Evolutionary conservation across 139 green algal species (phyloP), one percentile per base, ranked within the genome.

Genomic region (Chlorella sorokiniana): DNA sequence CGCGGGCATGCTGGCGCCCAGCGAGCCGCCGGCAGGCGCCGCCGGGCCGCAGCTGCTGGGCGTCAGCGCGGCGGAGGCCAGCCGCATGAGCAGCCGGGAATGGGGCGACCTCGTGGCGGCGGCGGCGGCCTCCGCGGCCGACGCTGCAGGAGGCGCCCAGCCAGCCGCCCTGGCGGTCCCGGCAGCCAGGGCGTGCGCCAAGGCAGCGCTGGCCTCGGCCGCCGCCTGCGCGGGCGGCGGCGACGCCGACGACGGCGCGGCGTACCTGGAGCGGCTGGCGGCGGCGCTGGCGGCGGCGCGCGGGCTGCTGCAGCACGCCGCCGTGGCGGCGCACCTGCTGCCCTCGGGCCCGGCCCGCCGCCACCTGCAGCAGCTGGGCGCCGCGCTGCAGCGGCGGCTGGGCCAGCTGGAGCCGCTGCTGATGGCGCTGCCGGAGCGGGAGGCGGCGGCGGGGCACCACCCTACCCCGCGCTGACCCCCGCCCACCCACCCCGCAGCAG

Each of bases 401-500:
- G 61, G 35, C 4, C 29, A 61, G n/a, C 75, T 86, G 7, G 72
- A 82, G 38, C 71, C 48, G 18, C 51, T 86, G 75, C 65, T 86
- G 65, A 51, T 82, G 54, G 71, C 59, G 23, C 45, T 82, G 52
- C 81, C 81, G 0, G 65, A 86, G 11, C 33, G 59, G 7, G 51
- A 81, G 61, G 71, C n/a, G n/a, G n/a, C n/a, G n/a, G n/a, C n/a
- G n/a, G n/a, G n/a, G n/a, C n/a, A n/a, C n/a, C n/a, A n/a, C n/a
- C n/a, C n/a, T n/a, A n/a, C n/a, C n/a, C n/a, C n/a, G n/a, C n/a
- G n/a, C n/a, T n/a, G n/a, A n/a, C n/a, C n/a, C n/a, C n/a, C n/a
- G n/a, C n/a, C n/a, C n/a, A n/a, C n/a, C n/a, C n/a, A n/a, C n/a
- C n/a, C 45, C 1, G 42, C 69, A 48, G 44, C 71, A 64, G 7